phyloP scores from a whole-genome alignment of 164 flowering plant species.

The Vitis cinerea region DNA sequence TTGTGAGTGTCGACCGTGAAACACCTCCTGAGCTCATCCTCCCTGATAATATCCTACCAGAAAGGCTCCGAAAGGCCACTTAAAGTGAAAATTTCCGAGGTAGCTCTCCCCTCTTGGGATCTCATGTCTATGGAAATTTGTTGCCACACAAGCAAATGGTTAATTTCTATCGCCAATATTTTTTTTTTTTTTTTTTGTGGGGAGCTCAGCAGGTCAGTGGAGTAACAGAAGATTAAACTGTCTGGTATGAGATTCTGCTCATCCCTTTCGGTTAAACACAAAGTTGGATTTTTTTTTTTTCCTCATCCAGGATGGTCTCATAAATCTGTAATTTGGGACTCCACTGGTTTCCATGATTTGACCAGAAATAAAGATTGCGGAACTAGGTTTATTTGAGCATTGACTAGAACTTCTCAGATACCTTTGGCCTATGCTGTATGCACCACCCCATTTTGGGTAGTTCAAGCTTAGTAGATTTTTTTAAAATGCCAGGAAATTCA shows the following conservation, averaged over 20 bases:
- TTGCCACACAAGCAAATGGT: constrained; percentile 8
- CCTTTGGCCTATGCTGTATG: too few species aligned
- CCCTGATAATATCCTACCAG: constrained; percentile 59
- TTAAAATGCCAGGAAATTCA: too few species aligned
- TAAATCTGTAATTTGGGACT: background rate
- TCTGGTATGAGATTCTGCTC: constrained; percentile 5
- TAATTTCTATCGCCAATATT: constrained; percentile 33
- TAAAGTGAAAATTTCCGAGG: constrained; percentile 15
- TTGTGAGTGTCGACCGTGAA: constrained; percentile 72
- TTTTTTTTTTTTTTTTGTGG: background rate
- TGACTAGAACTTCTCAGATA: background rate
- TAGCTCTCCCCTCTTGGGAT: constrained; percentile 7
- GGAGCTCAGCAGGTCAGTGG: background rate
- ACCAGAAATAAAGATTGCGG: background rate
- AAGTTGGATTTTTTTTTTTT: constrained; percentile 1
- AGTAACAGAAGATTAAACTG: background rate
- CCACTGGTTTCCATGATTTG: background rate
- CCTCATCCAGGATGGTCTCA: constrained; percentile 5
- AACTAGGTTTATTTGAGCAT: background rate
- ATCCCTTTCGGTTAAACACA: constrained; percentile 2
- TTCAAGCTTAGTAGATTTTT: too few species aligned
- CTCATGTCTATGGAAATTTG: constrained; percentile 11
- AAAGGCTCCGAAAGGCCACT: constrained; percentile 45
- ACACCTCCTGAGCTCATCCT: constrained; percentile 68
- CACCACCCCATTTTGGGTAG: background rate